Evolutionary conservation across 2,329 filamentous ascomycete species (phyloP), one percentile per base, ranked within the genome.

Genomic region (Colletotrichum viniferum): DNA sequence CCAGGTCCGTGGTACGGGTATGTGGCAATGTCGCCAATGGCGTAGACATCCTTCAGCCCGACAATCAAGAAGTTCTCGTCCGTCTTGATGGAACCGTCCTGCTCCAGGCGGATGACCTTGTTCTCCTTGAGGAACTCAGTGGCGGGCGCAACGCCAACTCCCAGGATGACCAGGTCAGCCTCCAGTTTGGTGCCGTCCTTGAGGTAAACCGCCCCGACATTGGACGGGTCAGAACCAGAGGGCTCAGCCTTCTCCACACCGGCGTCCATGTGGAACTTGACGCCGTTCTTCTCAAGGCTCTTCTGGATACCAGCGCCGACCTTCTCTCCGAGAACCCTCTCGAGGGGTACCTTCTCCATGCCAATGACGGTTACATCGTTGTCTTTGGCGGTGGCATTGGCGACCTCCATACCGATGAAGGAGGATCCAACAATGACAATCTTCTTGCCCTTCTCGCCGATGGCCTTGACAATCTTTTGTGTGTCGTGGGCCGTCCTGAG

Each of bases 381-480:
- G 80, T 94, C 94, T 79, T 94, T 94, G 60, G 90, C 86, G 0
- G 94, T 93, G 1, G 97, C 93, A 77, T 96, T 97, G 76, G 94
- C 96, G n/a, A 97, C 91, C 85, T 99, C 97, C 94, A 99, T 97
- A 55, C 97, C 97, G 81, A 99, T 99, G 85, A 99, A 99, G 1
- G 95, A 98, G 74, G 94, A 96, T 55, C 97, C 97, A 69, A 99
- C 89, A 16, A 99, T 89, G 62, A 98, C 95, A 78, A 99, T 92
- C 84, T 98, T 98, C 89, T 98, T 98, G 74, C 92, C 92, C 81
- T 94, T 94, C 63, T 95, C 91, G 34, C 95, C 95, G 62, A 98
- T 94, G 8, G 95, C 95, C 2, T 88, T 89, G 30, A 95, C 89
- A 78, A 99, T 98, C 74, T 89, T 89, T 82, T 96, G 92, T 1